phyloP scores from a whole-genome alignment of 1,139 yeast genomes.

The Arxiozyma heterogenica region DNA sequence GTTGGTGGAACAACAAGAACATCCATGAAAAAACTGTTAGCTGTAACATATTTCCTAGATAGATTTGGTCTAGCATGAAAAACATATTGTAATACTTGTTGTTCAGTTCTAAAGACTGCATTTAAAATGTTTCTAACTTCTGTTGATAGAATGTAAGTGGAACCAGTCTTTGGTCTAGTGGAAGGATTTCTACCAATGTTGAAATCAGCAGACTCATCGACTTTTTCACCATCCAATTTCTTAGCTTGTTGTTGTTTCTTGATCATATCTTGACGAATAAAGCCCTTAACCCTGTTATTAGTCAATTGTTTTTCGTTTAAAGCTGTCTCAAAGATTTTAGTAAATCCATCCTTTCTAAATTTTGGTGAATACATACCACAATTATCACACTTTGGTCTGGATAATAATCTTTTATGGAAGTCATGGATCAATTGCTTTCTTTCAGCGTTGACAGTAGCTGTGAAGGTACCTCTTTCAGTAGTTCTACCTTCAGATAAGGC shows the following conservation, averaged over 20 bases:
- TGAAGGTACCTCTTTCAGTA: conserved; percentile 54
- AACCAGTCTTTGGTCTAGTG: conserved; percentile 54
- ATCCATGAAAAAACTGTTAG: conserved; percentile 89
- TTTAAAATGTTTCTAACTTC: conserved; percentile 76
- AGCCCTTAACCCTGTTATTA: conserved; percentile 76
- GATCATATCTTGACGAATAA: conserved; percentile 63
- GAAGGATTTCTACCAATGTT: conserved; percentile 31
- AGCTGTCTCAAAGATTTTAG: conserved; percentile 84
- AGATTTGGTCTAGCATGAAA: conserved; percentile 72
- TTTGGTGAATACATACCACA: conserved; percentile 94
- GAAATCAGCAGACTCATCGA: conserved; percentile 28
- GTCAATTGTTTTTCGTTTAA: conserved; percentile 71
- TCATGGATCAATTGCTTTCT: conserved; percentile 69
- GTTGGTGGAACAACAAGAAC: conserved; percentile 92
- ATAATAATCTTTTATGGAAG: conserved; percentile 60
- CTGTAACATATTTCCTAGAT: conserved; percentile 41
- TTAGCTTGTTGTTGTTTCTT: conserved; percentile 31
- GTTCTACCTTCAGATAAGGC: conserved; percentile 79
- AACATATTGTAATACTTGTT: conserved; percentile 46
- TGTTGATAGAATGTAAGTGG: conserved; percentile 77
- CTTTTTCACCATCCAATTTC: conserved; percentile 22
- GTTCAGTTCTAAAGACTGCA: conserved; percentile 67
- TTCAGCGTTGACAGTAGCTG: conserved; percentile 81
- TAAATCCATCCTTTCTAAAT: conserved; percentile 89
- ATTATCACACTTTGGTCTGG: conserved; percentile 84